These are phyloP conservation scores for Liquidambar formosana DNA, from an alignment of 164 flowering plant species.

Conservation along the genomic window DNA sequence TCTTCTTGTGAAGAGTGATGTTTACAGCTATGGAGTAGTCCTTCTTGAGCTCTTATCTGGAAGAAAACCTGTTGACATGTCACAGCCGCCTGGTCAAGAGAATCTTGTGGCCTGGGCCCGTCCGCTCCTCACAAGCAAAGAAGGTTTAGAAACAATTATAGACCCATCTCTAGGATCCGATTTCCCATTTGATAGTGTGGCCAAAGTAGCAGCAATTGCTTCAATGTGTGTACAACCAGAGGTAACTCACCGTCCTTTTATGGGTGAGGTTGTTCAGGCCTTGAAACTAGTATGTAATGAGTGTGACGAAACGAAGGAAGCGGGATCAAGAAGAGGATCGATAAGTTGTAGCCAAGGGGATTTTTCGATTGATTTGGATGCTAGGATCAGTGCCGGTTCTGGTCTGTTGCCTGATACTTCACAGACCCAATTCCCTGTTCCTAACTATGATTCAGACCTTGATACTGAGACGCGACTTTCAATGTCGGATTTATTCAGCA, in stretches of 20 bases:
- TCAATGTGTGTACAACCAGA: slow-evolving; percentile 98
- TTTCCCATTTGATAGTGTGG: slow-evolving; percentile 61
- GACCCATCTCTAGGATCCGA: slow-evolving; percentile 67
- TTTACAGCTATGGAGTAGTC: slow-evolving; percentile 96
- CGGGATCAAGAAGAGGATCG: slow-evolving; percentile 40
- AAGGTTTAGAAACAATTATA: slow-evolving; percentile 58
- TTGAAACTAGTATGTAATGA: slow-evolving; percentile 82
- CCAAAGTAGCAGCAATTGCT: slow-evolving; percentile 95
- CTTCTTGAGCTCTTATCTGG: slow-evolving; percentile 94
- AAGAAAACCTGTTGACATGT: slow-evolving; percentile 92
- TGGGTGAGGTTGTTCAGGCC: slow-evolving; percentile 99
- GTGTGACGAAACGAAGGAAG: slow-evolving; percentile 56
- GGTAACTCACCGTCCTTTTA: slow-evolving; percentile 94
- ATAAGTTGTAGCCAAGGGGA: slow-evolving; percentile 49
- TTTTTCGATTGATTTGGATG: slow-evolving; percentile 44
- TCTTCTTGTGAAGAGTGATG: slow-evolving; percentile 96
- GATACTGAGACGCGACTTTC: slow-evolving; percentile 54
- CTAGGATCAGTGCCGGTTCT: slow-evolving; percentile 34
- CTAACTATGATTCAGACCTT: slow-evolving; percentile 32
- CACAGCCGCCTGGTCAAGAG: slow-evolving; percentile 83
- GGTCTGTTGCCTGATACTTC: slow-evolving; percentile 30
- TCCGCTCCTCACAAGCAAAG: slow-evolving; percentile 76
- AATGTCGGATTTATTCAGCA: slow-evolving; percentile 51
- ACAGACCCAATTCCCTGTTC: slow-evolving; percentile 24
- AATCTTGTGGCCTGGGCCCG: slow-evolving; percentile 91